Evolutionary conservation across 179 eudicot genomes (phyloP).

Genomic region (Beta lomatogona): DNA sequence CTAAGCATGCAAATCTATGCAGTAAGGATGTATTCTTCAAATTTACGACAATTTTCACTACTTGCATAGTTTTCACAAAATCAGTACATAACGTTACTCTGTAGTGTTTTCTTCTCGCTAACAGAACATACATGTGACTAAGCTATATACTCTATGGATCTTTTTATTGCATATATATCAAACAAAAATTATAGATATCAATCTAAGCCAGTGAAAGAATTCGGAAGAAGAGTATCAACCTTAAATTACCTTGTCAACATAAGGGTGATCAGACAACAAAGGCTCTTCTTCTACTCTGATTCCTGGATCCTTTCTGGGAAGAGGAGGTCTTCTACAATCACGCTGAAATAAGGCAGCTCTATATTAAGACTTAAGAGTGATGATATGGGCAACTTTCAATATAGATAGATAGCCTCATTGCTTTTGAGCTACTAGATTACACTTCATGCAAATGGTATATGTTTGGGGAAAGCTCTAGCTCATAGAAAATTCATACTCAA

Average conservation of each 20-base stretch:
- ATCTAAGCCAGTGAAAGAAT: neutral
- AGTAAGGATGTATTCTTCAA: neutral
- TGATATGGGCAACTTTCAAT: neutral
- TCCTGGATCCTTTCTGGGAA: slow-evolving; percentile 85
- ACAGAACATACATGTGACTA: neutral
- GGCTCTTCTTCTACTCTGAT: slow-evolving; percentile 83
- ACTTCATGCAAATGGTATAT: neutral
- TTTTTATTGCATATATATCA: neutral
- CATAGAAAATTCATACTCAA: neutral
- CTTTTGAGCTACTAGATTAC: neutral
- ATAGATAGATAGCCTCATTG: neutral
- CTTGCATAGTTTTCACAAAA: neutral
- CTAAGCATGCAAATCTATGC: neutral
- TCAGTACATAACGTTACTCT: neutral
- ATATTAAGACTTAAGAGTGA: neutral
- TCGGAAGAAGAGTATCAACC: neutral
- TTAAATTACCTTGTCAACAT: slow-evolving; percentile 76
- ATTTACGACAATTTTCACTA: neutral
- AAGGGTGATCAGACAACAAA: slow-evolving; percentile 87
- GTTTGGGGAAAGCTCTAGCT: neutral
- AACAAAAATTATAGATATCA: neutral
- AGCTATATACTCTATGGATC: neutral
- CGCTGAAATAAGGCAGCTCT: slow-evolving; percentile 50
- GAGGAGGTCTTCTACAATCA: slow-evolving; percentile 91
- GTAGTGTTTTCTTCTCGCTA: neutral